phyloP scores from a whole-genome alignment of 176 grass and related monocot species.

The Eleusine coracana region DNA sequence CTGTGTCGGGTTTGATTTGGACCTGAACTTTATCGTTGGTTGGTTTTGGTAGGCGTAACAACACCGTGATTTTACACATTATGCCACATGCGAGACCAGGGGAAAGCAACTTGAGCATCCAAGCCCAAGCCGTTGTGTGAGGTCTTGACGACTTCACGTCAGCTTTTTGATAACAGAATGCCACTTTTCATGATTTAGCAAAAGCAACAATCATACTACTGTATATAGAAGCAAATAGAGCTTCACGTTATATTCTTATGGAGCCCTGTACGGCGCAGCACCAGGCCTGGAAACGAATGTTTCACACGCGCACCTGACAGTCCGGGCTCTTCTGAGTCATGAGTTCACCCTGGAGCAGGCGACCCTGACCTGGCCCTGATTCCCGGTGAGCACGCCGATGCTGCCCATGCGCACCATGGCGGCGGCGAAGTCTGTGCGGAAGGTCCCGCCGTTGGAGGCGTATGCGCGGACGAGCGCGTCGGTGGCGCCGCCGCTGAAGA shows the following conservation, averaged over 20 bases:
- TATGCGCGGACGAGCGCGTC: conserved; percentile 55
- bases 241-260: no score
- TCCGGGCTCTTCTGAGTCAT: background rate
- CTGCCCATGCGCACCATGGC: conserved; percentile 67
- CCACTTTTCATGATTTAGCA: no score
- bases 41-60: background rate
- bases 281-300: background rate
- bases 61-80: background rate
- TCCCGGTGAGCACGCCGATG: conserved; percentile 59
- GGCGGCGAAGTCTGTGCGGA: conserved; percentile 51
- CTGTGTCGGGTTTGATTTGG: background rate
- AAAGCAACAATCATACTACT: no score
- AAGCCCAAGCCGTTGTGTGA: no score
- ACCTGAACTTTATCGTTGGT: background rate
- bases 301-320: no score
- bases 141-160: no score
- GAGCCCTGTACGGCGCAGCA: no score
- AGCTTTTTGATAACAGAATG: no score
- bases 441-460: conserved; percentile 37
- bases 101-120: no score
- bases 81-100: background rate
- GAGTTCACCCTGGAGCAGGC: conserved; percentile 54
- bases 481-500: conserved; percentile 53
- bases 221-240: no score
- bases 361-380: conserved; percentile 54